These are phyloP conservation scores for Xylariales sp. DNA, from an alignment of 2,329 filamentous ascomycete genomes.

Conservation along the genomic window DNA sequence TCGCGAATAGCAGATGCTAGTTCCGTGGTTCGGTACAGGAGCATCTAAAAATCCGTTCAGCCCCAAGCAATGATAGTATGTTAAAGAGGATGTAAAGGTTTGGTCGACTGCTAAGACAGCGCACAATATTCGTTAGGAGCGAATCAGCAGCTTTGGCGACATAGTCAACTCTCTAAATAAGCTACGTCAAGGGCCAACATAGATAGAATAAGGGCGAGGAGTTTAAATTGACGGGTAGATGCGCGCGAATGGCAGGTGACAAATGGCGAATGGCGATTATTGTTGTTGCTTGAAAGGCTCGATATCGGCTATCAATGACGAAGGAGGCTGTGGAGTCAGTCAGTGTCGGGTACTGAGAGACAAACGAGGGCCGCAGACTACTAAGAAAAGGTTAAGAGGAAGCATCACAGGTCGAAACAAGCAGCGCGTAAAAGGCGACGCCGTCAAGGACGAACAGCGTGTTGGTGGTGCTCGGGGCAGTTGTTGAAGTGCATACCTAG, in stretches of 20 bases:
- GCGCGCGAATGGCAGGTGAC: background rate
- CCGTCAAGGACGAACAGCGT: constrained; percentile 9
- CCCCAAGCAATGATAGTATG: background rate
- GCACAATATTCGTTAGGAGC: constrained; percentile 44
- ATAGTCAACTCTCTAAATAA: constrained; percentile 44
- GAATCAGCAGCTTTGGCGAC: constrained; percentile 44
- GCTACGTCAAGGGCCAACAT: constrained; percentile 42
- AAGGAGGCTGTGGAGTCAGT: constrained; percentile 32
- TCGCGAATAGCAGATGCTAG: constrained; percentile 26
- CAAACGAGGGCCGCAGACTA: constrained; percentile 29
- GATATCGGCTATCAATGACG: constrained; percentile 33
- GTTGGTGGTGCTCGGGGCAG: background rate
- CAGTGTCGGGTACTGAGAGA: constrained; percentile 28
- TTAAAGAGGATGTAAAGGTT: constrained; percentile 7
- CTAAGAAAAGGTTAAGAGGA: background rate
- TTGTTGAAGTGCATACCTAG: background rate
- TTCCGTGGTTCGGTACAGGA: constrained; percentile 16
- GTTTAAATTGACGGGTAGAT: constrained; percentile 29
- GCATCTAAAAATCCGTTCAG: constrained; percentile 11
- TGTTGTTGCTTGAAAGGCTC: constrained; percentile 16
- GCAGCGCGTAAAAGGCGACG: background rate
- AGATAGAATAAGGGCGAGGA: constrained; percentile 26
- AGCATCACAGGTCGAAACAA: background rate
- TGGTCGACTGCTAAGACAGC: constrained; percentile 29
- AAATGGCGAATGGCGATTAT: background rate